Evolutionary conservation across 2,329 filamentous ascomycete species (phyloP).

Genomic region (Cytospora paraplurivora): DNA sequence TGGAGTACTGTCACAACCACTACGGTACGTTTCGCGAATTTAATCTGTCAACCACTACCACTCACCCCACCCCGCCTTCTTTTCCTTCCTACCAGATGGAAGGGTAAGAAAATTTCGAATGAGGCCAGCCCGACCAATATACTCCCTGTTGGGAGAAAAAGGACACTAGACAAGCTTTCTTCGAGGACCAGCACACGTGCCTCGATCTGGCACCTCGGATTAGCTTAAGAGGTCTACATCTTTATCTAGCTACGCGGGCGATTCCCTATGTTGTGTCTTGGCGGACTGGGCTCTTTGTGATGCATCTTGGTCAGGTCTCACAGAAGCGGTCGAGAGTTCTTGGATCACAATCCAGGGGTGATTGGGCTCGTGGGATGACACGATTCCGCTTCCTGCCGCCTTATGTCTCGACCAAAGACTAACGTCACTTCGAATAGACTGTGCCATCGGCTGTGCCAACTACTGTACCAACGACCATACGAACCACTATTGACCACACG

Average conservation of each 20-base stretch:
- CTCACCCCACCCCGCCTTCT: not conserved
- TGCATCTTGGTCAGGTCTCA: not conserved
- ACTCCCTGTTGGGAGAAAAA: not conserved
- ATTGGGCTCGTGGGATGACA: not conserved
- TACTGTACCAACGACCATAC: not conserved
- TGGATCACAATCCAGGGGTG: not conserved
- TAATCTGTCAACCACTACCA: not conserved
- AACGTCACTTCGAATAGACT: not conserved
- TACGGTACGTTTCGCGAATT: slow-evolving; percentile 1
- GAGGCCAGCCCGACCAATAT: not conserved
- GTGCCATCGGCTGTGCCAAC: slow-evolving; percentile 10
- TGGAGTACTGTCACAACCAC: slow-evolving; percentile 19
- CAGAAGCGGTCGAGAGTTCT: not conserved
- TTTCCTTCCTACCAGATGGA: not conserved
- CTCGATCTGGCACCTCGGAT: not conserved
- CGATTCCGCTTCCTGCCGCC: not conserved
- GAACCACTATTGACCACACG: slow-evolving; percentile 15
- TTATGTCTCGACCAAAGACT: not conserved
- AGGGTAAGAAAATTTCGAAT: too few species aligned
- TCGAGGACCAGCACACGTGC: not conserved
- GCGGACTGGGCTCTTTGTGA: not conserved
- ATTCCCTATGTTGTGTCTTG: not conserved
- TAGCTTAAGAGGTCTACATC: not conserved
- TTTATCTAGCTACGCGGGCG: not conserved
- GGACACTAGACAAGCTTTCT: not conserved